These are phyloP conservation scores for Tuber calosporum DNA, from an alignment of 495 filamentous ascomycete genomes.

Conservation along the genomic window DNA sequence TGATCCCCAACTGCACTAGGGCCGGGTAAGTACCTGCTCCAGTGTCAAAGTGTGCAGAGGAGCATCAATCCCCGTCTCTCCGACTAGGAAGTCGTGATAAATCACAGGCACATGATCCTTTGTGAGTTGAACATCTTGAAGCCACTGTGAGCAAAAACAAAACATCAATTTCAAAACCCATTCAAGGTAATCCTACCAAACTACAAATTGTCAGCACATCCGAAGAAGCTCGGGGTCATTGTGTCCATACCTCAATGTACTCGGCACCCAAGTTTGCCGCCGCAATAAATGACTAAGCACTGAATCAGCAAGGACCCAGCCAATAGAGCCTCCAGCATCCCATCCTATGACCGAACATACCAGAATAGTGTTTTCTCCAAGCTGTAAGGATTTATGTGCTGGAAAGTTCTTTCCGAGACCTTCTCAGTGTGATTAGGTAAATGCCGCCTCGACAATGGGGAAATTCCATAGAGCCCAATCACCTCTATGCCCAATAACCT, in stretches of 20 bases:
- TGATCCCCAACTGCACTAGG: not conserved
- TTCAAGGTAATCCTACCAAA: conserved; percentile 37
- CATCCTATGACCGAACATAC: conserved; percentile 24
- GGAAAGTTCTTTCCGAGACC: conserved; percentile 84
- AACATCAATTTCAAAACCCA: not conserved
- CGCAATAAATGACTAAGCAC: conserved; percentile 73
- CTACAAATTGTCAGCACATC: conserved; percentile 28
- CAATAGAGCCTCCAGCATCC: not conserved
- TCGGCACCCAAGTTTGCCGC: conserved; percentile 75
- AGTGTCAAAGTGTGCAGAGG: conserved; percentile 91
- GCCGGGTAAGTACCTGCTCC: conserved; percentile 54
- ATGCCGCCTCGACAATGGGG: not conserved
- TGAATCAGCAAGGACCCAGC: conserved; percentile 9
- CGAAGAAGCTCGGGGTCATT: not conserved
- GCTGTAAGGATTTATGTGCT: conserved; percentile 73
- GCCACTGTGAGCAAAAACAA: conserved; percentile 34
- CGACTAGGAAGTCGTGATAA: conserved; percentile 98
- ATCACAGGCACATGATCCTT: conserved; percentile 98
- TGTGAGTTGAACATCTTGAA: conserved; percentile 80
- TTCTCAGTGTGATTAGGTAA: conserved; percentile 27
- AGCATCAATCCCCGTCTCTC: conserved; percentile 95
- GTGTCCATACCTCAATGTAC: conserved; percentile 34
- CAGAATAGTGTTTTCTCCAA: conserved; percentile 89
- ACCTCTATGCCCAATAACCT: conserved; percentile 79
- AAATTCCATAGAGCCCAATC: conserved; percentile 21